Evolutionary conservation across 345 rosid genomes (phyloP).

Genomic region (Euphorbia lathyris): DNA sequence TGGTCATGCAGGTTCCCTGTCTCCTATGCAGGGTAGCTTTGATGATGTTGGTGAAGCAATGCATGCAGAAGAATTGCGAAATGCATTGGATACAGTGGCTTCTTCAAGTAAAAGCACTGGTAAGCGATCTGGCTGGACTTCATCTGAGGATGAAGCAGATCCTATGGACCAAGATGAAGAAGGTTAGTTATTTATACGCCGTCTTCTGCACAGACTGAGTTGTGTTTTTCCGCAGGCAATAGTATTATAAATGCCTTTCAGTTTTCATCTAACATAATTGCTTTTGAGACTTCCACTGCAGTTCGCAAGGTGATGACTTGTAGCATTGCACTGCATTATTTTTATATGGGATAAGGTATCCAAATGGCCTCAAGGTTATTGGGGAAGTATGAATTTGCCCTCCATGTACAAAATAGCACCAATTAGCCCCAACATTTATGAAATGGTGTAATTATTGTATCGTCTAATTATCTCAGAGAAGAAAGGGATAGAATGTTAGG

Average conservation of each 20-base stretch:
- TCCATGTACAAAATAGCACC: no score
- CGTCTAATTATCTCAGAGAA: no score
- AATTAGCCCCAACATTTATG: no score
- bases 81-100: slow-evolving; percentile 62
- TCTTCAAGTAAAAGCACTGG: slow-evolving; percentile 56
- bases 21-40: slow-evolving; percentile 57
- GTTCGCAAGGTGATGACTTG: not conserved
- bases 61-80: slow-evolving; percentile 66
- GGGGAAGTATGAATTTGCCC: no score
- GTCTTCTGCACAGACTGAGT: slow-evolving; percentile 10
- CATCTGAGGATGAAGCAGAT: slow-evolving; percentile 87
- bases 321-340: slow-evolving; percentile 1
- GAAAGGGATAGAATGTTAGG: no score
- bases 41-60: slow-evolving; percentile 53
- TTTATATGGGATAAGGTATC: no score
- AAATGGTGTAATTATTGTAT: no score
- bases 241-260: not conserved
- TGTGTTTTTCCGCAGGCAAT: not conserved
- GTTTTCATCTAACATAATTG: not conserved
- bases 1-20: slow-evolving; percentile 46
- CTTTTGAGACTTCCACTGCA: not conserved
- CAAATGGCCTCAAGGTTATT: no score
- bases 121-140: slow-evolving; percentile 64
- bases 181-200: slow-evolving; percentile 47
- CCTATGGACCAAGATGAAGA: slow-evolving; percentile 71